phyloP scores from a whole-genome alignment of 768 basidiomycete species.

The Cubamyces lactineus region DNA sequence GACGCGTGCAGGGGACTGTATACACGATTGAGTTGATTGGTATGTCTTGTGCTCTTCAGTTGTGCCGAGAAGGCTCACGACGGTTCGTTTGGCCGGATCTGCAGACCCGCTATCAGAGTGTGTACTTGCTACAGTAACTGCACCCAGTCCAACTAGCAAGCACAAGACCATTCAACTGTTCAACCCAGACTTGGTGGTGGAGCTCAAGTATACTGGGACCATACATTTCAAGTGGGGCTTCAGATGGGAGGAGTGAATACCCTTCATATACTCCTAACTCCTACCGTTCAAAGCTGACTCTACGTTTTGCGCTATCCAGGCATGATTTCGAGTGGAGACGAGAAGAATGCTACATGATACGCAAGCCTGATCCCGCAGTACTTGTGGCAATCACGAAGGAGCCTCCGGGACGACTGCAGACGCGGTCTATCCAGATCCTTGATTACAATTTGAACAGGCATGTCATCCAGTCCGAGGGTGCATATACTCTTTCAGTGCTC shows the following conservation, averaged over 20 bases:
- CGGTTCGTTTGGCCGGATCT: neutral
- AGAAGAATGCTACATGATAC: conserved; percentile 79
- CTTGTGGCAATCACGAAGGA: conserved; percentile 84
- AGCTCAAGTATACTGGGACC: conserved; percentile 74
- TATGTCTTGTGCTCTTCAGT: conserved; percentile 35
- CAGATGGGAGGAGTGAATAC: conserved; percentile 79
- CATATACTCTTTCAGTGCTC: neutral
- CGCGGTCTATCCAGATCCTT: conserved; percentile 70
- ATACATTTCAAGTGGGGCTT: conserved; percentile 79
- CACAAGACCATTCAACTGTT: conserved; percentile 73
- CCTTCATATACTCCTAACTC: neutral
- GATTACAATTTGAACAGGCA: conserved; percentile 86
- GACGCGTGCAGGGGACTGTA: conserved; percentile 52
- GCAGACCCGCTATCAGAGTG: conserved; percentile 75
- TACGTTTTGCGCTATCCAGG: conserved; percentile 40
- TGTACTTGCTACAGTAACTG: conserved; percentile 67
- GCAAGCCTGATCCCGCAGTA: conserved; percentile 87
- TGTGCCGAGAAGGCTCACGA: neutral
- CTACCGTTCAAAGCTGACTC: neutral
- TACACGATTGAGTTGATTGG: conserved; percentile 75
- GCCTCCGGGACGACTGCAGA: conserved; percentile 64
- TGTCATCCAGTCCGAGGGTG: conserved; percentile 16
- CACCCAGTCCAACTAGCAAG: conserved; percentile 68
- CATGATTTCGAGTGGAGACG: conserved; percentile 87
- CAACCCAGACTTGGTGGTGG: conserved; percentile 72